Evolutionary conservation across 179 eudicot genomes (phyloP).

Genomic region (Silene noctiflora): DNA sequence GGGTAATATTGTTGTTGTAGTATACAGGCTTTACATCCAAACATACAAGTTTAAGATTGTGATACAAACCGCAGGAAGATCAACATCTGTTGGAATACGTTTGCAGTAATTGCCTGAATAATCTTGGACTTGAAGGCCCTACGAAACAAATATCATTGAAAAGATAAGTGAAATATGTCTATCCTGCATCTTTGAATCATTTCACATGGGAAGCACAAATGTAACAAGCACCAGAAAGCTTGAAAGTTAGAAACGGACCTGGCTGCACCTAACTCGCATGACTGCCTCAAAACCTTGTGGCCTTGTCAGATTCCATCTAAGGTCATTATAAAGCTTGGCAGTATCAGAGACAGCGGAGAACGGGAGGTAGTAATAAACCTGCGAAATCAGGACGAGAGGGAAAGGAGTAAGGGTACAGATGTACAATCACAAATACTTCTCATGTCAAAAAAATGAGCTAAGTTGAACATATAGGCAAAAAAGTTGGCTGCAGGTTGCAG

Average conservation of each 20-base stretch:
- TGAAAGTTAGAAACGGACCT: conserved; percentile 40
- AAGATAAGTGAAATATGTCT: not conserved
- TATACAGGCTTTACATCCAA: conserved; percentile 6
- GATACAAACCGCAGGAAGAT: conserved; percentile 82
- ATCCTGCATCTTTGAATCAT: not conserved
- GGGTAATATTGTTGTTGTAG: no score
- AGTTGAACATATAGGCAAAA: not conserved
- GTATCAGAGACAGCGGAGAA: conserved; percentile 89
- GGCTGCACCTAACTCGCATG: conserved; percentile 97
- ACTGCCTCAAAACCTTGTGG: conserved; percentile 99
- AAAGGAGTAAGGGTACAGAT: conserved; percentile 1
- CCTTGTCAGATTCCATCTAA: conserved; percentile 95
- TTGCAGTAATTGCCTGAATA: conserved; percentile 93
- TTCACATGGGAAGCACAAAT: conserved; percentile 3
- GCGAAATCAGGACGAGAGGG: conserved; percentile 18
- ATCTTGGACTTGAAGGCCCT: conserved; percentile 99
- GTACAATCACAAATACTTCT: not conserved
- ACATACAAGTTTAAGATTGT: conserved; percentile 9
- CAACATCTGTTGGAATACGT: conserved; percentile 98
- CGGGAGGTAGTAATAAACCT: conserved; percentile 89
- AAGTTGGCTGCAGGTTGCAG: not conserved
- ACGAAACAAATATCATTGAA: conserved; percentile 17
- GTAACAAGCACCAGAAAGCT: conserved; percentile 7
- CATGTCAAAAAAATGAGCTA: not conserved
- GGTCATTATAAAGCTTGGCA: conserved; percentile 94